Evolutionary conservation across 2,329 filamentous ascomycete genomes (phyloP), one percentile per base, ranked within the genome.

Genomic region (Colletotrichum sp.): DNA sequence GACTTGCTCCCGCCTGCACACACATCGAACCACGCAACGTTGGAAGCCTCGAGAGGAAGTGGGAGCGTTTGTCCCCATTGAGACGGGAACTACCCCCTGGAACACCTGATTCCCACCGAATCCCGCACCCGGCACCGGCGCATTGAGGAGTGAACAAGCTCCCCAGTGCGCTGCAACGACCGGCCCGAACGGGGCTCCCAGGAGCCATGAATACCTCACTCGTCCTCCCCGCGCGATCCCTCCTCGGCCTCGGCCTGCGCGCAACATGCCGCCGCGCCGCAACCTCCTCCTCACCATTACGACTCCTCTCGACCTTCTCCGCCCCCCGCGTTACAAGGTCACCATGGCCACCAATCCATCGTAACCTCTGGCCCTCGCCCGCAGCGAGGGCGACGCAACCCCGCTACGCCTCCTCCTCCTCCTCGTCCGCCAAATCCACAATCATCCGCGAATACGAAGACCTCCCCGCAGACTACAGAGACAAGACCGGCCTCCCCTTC

Each of bases 381-480:
- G 57, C 73, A 24, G 52, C 68, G 39, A 36, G 30, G 18, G 63
- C 55, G 24, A 30, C 32, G 13, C 64, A 39, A 8, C 30, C n/a
- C 59, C 59, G 57, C 63, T 34, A 44, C 16, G 57, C 32, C 6
- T 72, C 66, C 52, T 71, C 66, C 52, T 71, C 68, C n/a, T 66
- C 72, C 55, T 81, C 79, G 67, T n/a, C 28, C 13, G 68, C 36
- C 44, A 57, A 68, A 13, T 52, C 69, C 59, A 30, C 28, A 36
- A 80, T 89, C 67, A 84, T 91, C 75, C 88, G 85, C n/a, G 83
- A 88, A 77, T 93, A 92, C 80, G 86, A 89, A 72, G 86, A 92
- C 67, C 83, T 93, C n/a, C 92, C 92, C 1, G 84, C 84, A 26
- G 85, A 87, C 71, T 93, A 93, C 80, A 85, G 86, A 62, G 91